Percentiles rank a stretch among this genome's conserved stretches.
These are phyloP conservation scores for Hericium erinaceus DNA, from an alignment of 768 basidiomycete genomes.

Conservation along the genomic window DNA sequence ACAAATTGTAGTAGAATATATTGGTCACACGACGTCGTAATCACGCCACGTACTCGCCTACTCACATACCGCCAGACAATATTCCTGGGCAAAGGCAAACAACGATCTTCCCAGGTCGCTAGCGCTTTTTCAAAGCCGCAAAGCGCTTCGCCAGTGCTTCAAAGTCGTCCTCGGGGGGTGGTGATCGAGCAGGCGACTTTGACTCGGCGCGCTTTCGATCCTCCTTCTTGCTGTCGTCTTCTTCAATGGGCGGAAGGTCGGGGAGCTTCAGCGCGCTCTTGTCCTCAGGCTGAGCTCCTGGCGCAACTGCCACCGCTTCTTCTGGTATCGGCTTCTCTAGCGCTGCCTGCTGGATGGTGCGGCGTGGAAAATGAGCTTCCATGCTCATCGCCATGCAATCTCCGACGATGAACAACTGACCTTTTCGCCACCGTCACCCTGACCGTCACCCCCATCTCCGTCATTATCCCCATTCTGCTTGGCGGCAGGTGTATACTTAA, in stretches of 20 bases:
- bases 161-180: constrained; percentile 56
- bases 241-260: constrained; percentile 42
- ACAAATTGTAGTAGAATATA: too few species aligned
- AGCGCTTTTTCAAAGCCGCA: constrained; percentile 80
- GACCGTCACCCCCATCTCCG: constrained; percentile 18
- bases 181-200: constrained; percentile 18
- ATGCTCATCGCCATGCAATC: too few species aligned
- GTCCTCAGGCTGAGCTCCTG: constrained; percentile 12
- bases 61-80: too few species aligned
- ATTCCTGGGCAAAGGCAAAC: too few species aligned
- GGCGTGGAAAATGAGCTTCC: neutral
- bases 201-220: constrained; percentile 17
- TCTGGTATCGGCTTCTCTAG: neutral
- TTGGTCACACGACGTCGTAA: too few species aligned
- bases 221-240: constrained; percentile 23
- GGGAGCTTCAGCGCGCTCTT: constrained; percentile 35
- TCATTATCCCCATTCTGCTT: constrained; percentile 18
- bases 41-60: too few species aligned
- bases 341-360: neutral
- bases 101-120: constrained; percentile 6
- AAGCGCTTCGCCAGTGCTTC: constrained; percentile 72
- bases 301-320: neutral
- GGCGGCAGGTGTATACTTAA: constrained; percentile 49
- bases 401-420: neutral
- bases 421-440: constrained; percentile 14